Base-by-base conservation (phyloP, 2,329 filamentous ascomycete genomes). In the Fusarium beomiforme region DNA sequence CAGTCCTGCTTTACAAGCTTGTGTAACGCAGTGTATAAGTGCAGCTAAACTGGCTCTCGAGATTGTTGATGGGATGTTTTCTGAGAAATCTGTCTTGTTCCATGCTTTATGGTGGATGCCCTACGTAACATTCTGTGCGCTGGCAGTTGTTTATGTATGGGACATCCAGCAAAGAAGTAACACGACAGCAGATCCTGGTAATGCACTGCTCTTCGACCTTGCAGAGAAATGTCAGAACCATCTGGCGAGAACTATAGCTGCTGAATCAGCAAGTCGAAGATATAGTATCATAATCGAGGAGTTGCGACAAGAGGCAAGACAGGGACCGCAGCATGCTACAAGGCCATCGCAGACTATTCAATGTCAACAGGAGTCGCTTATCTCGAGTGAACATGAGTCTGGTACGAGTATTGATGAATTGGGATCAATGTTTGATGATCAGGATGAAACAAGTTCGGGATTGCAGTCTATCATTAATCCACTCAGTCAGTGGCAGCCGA, bases 81-180 rank as follows among this genome's bases (percentile, higher is more conserved):
- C 78, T 1, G 79, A 81, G 13, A 80, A 49, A 16, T 56, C 70
- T 0, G 79, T 83, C 5, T 4, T 59, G 4, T 85, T 84, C 53
- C 81, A 85, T 55, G 83, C 84, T 0, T 83, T 86, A 41, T 87
- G 86, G 84, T 87, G 85, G 75, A 87, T 84, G 26, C 84, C 86
- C 39, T 87, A 87, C 67, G 84, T 87, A 7, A 83, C 85, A 0
- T 88, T 88, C 60, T 88, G 85, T 67, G 85, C 86, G 2, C 79
- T 89, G 0, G 84, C 85, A 1, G 85, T 88, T 7, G 78, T 87
- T 0, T 88, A 88, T 61, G 83, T 89, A 5, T 87, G 85, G 79
- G 79, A 85, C 46, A 77, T 78, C 4, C 77, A 77, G n/a, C 75
- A 73, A 55, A 47, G 49, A 4, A 46, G 33, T 5, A 56, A 42